A percentile compares a stretch with the other conserved stretches of the same genome.
These are phyloP conservation scores for Oxalis stricta DNA, from an alignment of 441 rosid genomes.

Conservation along the genomic window DNA sequence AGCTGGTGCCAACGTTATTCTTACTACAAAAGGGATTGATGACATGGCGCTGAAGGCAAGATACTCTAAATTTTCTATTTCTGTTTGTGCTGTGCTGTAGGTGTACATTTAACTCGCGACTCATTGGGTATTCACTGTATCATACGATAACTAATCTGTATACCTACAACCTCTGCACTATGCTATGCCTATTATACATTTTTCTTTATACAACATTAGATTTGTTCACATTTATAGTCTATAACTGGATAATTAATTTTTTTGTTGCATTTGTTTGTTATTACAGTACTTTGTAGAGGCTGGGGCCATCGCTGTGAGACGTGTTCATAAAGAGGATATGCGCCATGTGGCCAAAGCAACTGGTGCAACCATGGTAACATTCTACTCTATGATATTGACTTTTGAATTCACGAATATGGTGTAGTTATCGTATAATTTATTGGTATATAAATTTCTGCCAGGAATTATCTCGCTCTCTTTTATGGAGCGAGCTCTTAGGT, in stretches of 20 bases:
- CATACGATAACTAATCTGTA: too few species aligned
- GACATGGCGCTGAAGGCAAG: constrained; percentile 96
- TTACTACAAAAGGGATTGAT: constrained; percentile 96
- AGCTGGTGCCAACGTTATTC: constrained; percentile 92
- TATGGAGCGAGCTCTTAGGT: too few species aligned
- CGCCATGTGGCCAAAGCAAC: constrained; percentile 97
- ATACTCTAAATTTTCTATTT: constrained; percentile 4
- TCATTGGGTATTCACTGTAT: too few species aligned
- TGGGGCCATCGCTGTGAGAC: constrained; percentile 95
- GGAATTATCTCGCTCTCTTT: too few species aligned
- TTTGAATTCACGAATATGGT: too few species aligned
- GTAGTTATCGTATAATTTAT: not conserved
- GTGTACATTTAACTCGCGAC: not conserved
- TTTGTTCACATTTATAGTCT: too few species aligned
- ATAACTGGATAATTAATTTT: not conserved
- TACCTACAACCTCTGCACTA: too few species aligned
- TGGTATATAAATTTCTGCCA: not conserved
- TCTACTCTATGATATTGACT: too few species aligned
- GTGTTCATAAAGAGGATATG: constrained; percentile 94
- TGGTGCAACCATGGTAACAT: constrained; percentile 82
- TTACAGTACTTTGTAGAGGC: constrained; percentile 92
- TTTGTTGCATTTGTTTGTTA: not conserved
- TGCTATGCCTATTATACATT: too few species aligned
- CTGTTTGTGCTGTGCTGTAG: not conserved
- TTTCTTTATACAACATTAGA: too few species aligned